phyloP scores from a whole-genome alignment of 805 yeast genomes.

The Wickerhamomyces hampshirensis region DNA sequence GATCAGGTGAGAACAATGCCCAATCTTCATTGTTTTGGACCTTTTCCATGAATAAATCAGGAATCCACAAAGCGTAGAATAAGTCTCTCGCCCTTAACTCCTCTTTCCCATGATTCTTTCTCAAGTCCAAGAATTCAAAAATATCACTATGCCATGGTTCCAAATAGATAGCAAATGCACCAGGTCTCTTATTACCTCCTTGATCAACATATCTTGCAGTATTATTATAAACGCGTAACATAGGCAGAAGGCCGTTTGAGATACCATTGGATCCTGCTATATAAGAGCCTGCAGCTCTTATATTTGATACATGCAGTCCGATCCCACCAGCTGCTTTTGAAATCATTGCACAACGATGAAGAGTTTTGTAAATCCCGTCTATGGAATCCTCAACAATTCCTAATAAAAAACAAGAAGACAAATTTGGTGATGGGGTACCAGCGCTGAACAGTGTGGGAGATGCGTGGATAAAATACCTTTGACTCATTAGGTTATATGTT shows the following conservation, averaged over 20 bases:
- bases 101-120: constrained; percentile 95
- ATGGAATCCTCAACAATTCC: constrained; percentile 93
- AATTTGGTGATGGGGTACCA: constrained; percentile 78
- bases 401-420: constrained; percentile 89
- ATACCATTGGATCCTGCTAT: constrained; percentile 92
- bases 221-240: constrained; percentile 91
- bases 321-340: constrained; percentile 96
- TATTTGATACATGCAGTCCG: constrained; percentile 84
- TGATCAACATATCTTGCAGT: constrained; percentile 97
- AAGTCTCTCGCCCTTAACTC: constrained; percentile 91
- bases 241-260: constrained; percentile 89
- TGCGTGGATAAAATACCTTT: constrained; percentile 85
- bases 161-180: constrained; percentile 89
- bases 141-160: constrained; percentile 98
- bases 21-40: constrained; percentile 77
- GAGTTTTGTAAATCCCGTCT: constrained; percentile 89
- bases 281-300: constrained; percentile 84
- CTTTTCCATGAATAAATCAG: constrained; percentile 90
- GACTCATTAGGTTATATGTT: constrained; percentile 86
- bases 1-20: constrained; percentile 88
- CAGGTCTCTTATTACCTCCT: constrained; percentile 98
- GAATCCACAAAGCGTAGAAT: constrained; percentile 91
- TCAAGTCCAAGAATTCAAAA: constrained; percentile 78
- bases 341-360: constrained; percentile 83
- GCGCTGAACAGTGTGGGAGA: constrained; percentile 96